Base-by-base conservation (phyloP, 2,329 filamentous ascomycete genomes). In the Fusarium chuoi region DNA sequence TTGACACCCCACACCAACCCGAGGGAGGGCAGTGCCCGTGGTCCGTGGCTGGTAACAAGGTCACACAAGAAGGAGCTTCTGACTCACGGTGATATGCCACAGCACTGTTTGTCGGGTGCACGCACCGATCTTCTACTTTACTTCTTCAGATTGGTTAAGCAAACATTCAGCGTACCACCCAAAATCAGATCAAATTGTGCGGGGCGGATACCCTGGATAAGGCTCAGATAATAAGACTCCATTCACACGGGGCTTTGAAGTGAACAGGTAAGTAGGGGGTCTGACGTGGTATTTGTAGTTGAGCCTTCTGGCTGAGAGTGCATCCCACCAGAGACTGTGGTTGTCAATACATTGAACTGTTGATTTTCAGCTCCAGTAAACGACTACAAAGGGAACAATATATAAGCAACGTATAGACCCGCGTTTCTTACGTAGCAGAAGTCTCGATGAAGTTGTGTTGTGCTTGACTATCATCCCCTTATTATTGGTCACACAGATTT, bases 371-470 rank as follows among this genome's bases (percentile, higher is more conserved):
- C 5, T 14, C 22, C 20, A 4, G 4, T 18, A 24, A 24, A 14
- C 8, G 0, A 7, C 7, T 13, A 9, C 4, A 2, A n/a, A 2
- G 28, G 18, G 0, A 3, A 33, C 2, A 24, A 33, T 5, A 14
- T 18, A 3, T 3, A 20, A 10, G 1, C 0, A 20, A 4, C 1
- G 4, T 24, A 0, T 24, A 7, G 8, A 11, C 4, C 0, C 8
- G 22, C 4, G 2, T 20, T 51, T 2, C 13, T 5, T 3, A 7
- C 17, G 7, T 11, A 4, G 3, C 0, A 2, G 6, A 4, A 11
- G 20, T 11, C 30, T 14, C 20, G 1, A 5, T 24, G 3, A 3
- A 9, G 17, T 7, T 35, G 30, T 14, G 10, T 18, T 7, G 7
- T 3, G 15, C 28, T 49, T 33, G 28, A 49, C 5, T 18, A 1